Conservation (phyloP, 2,329 filamentous ascomycete species). For the Colletotrichum incanum region DNA sequence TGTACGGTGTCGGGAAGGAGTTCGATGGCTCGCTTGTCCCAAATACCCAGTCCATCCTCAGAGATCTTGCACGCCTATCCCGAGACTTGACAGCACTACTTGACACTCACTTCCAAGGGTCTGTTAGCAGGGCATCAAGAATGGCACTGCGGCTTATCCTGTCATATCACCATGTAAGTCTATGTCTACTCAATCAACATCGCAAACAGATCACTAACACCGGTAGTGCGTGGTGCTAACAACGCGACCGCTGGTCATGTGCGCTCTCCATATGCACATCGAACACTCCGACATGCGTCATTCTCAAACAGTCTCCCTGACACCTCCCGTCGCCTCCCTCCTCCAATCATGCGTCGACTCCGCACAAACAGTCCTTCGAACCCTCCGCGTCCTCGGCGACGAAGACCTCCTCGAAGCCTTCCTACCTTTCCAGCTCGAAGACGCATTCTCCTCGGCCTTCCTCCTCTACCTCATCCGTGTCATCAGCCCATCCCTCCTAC, state of each 20-base stretch:
- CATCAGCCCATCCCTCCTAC: constrained; percentile 53
- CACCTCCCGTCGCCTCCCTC: constrained; percentile 37
- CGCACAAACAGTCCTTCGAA: constrained; percentile 41
- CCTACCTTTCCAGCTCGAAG: constrained; percentile 58
- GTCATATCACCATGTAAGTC: constrained; percentile 47
- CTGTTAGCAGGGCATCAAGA: constrained; percentile 41
- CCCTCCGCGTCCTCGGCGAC: constrained; percentile 41
- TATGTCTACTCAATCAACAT: fast-evolving
- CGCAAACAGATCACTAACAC: background rate
- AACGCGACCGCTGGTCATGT: constrained; percentile 41
- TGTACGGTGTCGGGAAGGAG: constrained; percentile 42
- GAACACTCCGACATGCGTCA: constrained; percentile 38
- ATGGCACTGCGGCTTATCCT: constrained; percentile 43
- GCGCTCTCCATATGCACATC: constrained; percentile 49
- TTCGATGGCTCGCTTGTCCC: constrained; percentile 42
- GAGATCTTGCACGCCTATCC: constrained; percentile 38
- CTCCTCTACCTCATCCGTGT: constrained; percentile 54
- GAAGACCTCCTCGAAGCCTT: constrained; percentile 55
- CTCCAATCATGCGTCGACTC: constrained; percentile 44
- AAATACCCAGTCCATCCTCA: constrained; percentile 42
- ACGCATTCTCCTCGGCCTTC: constrained; percentile 59
- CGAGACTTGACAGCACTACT: constrained; percentile 39
- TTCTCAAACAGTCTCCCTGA: constrained; percentile 29
- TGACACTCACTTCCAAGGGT: constrained; percentile 41
- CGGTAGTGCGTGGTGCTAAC: constrained; percentile 41